Conservation (phyloP, 768 basidiomycete genomes). For the Fomitopsis serialis region DNA sequence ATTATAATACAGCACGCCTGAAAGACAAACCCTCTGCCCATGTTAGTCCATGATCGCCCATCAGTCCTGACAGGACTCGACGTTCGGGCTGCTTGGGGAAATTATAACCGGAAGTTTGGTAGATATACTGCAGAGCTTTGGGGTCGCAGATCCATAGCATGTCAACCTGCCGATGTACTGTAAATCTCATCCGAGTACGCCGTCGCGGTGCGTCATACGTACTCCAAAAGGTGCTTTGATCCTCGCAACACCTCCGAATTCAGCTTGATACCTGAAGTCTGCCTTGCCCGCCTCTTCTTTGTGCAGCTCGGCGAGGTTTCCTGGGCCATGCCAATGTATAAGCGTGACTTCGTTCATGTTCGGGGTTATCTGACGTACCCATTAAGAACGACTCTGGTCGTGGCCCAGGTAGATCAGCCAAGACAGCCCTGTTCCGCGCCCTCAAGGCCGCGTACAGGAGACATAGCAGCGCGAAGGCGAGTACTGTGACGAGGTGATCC, state of each 20-base stretch:
- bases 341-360: neutral
- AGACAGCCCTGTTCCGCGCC: constrained; percentile 28
- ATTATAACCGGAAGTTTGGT: constrained; percentile 51
- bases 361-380: constrained; percentile 26
- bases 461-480: constrained; percentile 3
- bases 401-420: constrained; percentile 45
- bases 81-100: constrained; percentile 48
- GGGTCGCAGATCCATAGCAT: constrained; percentile 50
- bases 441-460: constrained; percentile 10
- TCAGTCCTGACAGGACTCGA: constrained; percentile 41
- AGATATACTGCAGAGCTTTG: constrained; percentile 53
- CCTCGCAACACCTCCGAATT: constrained; percentile 46
- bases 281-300: constrained; percentile 45
- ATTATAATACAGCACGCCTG: neutral
- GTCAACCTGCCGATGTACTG: constrained; percentile 34
- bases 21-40: constrained; percentile 44
- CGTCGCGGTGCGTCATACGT: constrained; percentile 5
- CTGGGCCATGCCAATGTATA: constrained; percentile 21
- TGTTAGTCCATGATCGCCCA: constrained; percentile 47
- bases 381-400: constrained; percentile 42
- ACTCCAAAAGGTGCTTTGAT: constrained; percentile 49
- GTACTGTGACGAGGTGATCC: neutral
- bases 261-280: constrained; percentile 47
- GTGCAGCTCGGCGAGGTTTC: constrained; percentile 44
- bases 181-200: neutral